Percentiles rank a stretch among this genome's conserved stretches.
phyloP scores from a whole-genome alignment of 2,329 filamentous ascomycete species.

The Ascochyta lentis region DNA sequence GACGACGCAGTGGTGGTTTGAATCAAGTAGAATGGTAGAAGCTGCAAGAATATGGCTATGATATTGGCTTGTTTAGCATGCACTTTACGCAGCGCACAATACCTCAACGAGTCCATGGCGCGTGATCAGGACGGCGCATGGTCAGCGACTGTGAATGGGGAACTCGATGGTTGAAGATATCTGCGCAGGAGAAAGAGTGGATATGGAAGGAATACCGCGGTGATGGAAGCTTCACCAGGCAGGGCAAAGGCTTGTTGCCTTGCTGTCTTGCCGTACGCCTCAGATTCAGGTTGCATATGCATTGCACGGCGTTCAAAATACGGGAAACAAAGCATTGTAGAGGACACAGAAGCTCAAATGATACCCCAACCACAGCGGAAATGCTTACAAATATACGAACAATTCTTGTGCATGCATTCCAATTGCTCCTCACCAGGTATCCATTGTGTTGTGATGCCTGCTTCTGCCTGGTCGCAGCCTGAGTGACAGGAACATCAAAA shows the following conservation, averaged over 20 bases:
- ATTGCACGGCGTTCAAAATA: slow-evolving; percentile 42
- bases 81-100: background rate
- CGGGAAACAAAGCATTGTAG: slow-evolving; percentile 30
- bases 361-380: slow-evolving; percentile 37
- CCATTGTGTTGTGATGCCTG: slow-evolving; percentile 38
- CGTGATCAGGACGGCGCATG: background rate
- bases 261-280: slow-evolving; percentile 11
- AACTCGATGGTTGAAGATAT: background rate
- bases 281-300: slow-evolving; percentile 25
- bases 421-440: slow-evolving; percentile 28
- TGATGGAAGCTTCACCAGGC: background rate
- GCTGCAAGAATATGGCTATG: background rate
- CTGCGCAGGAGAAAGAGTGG: background rate
- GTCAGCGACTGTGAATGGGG: background rate
- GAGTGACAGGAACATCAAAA: slow-evolving; percentile 27
- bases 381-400: slow-evolving; percentile 19
- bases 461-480: slow-evolving; percentile 46
- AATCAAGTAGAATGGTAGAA: background rate
- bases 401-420: background rate
- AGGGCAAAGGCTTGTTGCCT: background rate
- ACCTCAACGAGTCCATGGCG: background rate
- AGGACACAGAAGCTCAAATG: slow-evolving; percentile 37
- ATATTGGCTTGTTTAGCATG: background rate
- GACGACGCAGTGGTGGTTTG: slow-evolving; percentile 34
- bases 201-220: background rate